phyloP scores from a whole-genome alignment of 2,329 filamentous ascomycete genomes.

The Stachybotrys echinatus region DNA sequence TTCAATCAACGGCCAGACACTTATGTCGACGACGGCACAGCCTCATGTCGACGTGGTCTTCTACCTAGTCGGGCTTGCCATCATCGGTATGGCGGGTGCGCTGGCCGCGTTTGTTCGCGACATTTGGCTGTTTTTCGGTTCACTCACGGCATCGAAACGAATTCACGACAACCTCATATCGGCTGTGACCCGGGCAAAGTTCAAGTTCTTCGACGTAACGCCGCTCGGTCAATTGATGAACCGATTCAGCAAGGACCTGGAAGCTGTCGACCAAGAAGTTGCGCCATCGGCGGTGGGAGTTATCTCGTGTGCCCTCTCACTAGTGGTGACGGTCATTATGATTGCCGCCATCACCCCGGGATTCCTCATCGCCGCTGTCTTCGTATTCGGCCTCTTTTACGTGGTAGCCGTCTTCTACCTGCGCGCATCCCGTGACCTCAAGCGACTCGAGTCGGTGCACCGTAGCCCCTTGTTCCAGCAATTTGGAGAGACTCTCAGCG shows the following conservation, averaged over 20 bases:
- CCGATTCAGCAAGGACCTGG: conserved; percentile 95
- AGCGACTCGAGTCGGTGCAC: conserved; percentile 89
- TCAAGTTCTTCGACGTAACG: conserved; percentile 96
- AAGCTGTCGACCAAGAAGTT: conserved; percentile 92
- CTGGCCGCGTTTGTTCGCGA: conserved; percentile 79
- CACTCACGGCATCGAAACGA: conserved; percentile 77
- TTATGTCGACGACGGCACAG: conserved; percentile 17
- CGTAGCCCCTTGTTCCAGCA: conserved; percentile 95
- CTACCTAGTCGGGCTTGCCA: conserved; percentile 77
- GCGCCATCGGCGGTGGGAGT: conserved; percentile 82
- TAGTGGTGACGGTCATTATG: conserved; percentile 80
- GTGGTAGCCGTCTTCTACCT: conserved; percentile 85
- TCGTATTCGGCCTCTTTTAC: conserved; percentile 81
- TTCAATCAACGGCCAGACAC: conserved; percentile 7
- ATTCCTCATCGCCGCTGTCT: conserved; percentile 80
- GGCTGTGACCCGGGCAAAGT: conserved; percentile 80
- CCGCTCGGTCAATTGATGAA: conserved; percentile 97
- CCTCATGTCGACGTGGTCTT: conserved; percentile 73
- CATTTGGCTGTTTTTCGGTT: conserved; percentile 86
- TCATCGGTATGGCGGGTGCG: conserved; percentile 73
- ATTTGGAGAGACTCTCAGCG: conserved; percentile 90
- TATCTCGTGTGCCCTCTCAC: conserved; percentile 57
- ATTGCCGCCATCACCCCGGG: conserved; percentile 86
- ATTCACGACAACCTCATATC: conserved; percentile 77
- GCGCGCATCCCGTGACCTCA: conserved; percentile 87